Evolutionary conservation across 2,329 filamentous ascomycete species (phyloP).

Genomic region (Corynespora cassiicola): DNA sequence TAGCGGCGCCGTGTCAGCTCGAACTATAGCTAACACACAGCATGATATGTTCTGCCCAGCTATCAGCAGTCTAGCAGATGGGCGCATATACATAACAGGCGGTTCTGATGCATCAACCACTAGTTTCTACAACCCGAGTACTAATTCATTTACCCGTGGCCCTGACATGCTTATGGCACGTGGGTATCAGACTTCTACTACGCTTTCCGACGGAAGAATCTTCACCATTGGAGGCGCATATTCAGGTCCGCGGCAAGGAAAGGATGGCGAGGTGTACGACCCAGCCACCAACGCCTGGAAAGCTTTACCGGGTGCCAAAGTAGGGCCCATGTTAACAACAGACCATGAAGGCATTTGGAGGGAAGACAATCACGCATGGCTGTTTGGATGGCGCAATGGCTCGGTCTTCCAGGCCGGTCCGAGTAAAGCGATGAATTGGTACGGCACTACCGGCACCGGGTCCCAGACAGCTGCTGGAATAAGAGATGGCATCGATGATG

Average conservation of each 20-base stretch:
- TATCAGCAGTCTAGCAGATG: constrained; percentile 30
- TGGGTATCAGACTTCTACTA: constrained; percentile 28
- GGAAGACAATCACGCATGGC: constrained; percentile 32
- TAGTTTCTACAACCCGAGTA: constrained; percentile 27
- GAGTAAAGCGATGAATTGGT: constrained; percentile 32
- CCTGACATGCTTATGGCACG: constrained; percentile 30
- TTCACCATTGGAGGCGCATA: constrained; percentile 36
- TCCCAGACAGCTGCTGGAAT: constrained; percentile 23
- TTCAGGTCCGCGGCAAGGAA: constrained; percentile 25
- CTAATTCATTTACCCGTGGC: constrained; percentile 22
- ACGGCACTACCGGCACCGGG: constrained; percentile 25
- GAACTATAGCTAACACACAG: constrained; percentile 29
- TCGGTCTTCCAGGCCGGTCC: constrained; percentile 32
- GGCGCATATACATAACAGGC: constrained; percentile 29
- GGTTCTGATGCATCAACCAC: constrained; percentile 29
- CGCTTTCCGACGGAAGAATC: constrained; percentile 25
- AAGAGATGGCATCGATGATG: constrained; percentile 22
- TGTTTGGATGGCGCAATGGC: constrained; percentile 27
- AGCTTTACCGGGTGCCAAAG: constrained; percentile 21
- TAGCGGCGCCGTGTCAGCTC: constrained; percentile 26
- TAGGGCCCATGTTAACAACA: constrained; percentile 26
- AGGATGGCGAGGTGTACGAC: constrained; percentile 31
- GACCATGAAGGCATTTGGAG: constrained; percentile 29
- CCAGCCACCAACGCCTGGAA: constrained; percentile 28
- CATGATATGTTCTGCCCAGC: constrained; percentile 37